phyloP scores from a whole-genome alignment of 352 stramenopile species.

The Pythium brachiatum region DNA sequence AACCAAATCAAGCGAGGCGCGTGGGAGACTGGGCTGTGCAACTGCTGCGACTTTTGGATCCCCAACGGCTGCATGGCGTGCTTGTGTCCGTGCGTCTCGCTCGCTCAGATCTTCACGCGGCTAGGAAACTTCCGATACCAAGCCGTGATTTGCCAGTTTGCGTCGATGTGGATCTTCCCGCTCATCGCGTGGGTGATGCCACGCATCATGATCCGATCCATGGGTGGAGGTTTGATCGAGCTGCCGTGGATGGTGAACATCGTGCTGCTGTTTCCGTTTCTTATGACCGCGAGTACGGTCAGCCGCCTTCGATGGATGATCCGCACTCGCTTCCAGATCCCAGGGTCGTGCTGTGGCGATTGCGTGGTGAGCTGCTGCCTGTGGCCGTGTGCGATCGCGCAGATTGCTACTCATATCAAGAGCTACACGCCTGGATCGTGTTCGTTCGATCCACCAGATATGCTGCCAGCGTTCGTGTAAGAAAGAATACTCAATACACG shows the following conservation, averaged over 20 bases:
- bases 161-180: conserved; percentile 25
- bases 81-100: conserved; percentile 32
- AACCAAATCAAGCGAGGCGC: conserved; percentile 11
- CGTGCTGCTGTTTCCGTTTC: conserved; percentile 1
- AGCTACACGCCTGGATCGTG: conserved; percentile 48
- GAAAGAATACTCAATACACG: not conserved
- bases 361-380: conserved; percentile 22
- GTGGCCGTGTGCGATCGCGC: conserved; percentile 46
- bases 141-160: conserved; percentile 17
- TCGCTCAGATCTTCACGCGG: conserved; percentile 37
- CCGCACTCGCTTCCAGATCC: conserved; percentile 41
- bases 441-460: conserved; percentile 30
- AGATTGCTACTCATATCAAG: conserved; percentile 58
- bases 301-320: conserved; percentile 39
- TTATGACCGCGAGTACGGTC: conserved; percentile 9
- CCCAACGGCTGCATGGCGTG: conserved; percentile 36
- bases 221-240: not conserved
- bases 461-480: conserved; percentile 33
- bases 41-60: conserved; percentile 25
- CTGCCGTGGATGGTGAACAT: not conserved
- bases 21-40: conserved; percentile 19
- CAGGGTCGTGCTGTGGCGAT: conserved; percentile 32
- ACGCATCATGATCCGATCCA: not conserved
- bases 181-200: conserved; percentile 13
- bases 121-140: conserved; percentile 34